Evolutionary conservation across 495 filamentous ascomycete genomes (phyloP), one percentile per base, ranked within the genome.

Genomic region (Apodospora peruviana): DNA sequence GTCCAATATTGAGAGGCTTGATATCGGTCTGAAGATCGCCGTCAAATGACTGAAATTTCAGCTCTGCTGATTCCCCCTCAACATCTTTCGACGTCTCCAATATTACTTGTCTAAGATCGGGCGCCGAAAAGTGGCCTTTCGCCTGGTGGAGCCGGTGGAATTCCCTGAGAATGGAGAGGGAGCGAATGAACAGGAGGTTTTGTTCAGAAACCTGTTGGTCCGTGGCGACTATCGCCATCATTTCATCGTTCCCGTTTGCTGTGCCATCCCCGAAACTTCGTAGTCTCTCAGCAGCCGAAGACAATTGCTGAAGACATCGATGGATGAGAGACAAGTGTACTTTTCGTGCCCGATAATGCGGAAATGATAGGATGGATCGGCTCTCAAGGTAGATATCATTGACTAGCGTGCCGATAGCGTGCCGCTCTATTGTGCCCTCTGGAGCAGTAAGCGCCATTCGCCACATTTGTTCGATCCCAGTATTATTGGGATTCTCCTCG

Each of bases 381-480:
- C 70, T 74, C 22, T 75, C 82, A 12, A 96, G 62, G 54, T 91
- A 95, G n/a, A 87, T 72, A 23, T 82, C 73, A 27, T 58, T 57
- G 22, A 90, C 88, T 8, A 95, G 78, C 17, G 80, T 77, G 27
- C 71, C 69, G 20, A 85, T 91, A 3, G 86, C 84, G 38, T 76
- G 66, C 4, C 74, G 67, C 52, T 88, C 89, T 40, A 94, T 83
- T 0, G 79, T 83, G 38, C 78, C 75, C n/a, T 75, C 70, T 3
- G 81, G 82, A 11, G 87, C 83, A 17, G 76, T 82, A 40, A 96
- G 60, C 16, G 91, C 82, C 58, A 95, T 82, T 14, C 78, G 80
- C 91, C 91, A 97, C 40, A 96, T 71, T 36, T 88, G 76, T 44
- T 93, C 87, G 42, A 87, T 74, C 8, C 84, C 86, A 16, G 77